Conservation (phyloP, 192 early-diverging fungal genomes). For the Coemansia sp. region DNA sequence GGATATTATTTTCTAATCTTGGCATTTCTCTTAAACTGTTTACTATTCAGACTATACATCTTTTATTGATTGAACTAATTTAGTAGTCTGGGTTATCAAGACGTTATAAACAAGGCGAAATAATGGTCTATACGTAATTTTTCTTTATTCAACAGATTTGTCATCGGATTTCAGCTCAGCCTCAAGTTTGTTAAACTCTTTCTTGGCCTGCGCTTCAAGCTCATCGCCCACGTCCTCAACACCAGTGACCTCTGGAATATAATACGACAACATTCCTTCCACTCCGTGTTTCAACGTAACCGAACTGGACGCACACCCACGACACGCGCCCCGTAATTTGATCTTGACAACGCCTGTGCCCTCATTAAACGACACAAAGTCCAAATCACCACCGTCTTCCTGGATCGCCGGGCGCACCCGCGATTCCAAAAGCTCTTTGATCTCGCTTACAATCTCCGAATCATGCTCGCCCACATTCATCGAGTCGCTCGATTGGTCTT, state of each 20-base stretch:
- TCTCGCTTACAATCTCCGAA: slow-evolving; percentile 93
- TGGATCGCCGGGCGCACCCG: slow-evolving; percentile 95
- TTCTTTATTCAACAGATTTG: background rate
- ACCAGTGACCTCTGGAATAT: slow-evolving; percentile 87
- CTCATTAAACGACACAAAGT: slow-evolving; percentile 85
- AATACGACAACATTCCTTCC: slow-evolving; percentile 99
- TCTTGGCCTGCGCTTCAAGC: slow-evolving; percentile 69
- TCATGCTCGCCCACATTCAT: slow-evolving; percentile 65
- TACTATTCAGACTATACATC: no score
- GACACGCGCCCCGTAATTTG: slow-evolving; percentile 91
- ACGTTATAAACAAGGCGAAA: background rate
- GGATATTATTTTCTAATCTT: slow-evolving; percentile 61
- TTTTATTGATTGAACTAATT: no score
- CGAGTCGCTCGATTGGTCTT: slow-evolving; percentile 29
- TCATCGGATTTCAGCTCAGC: slow-evolving; percentile 13
- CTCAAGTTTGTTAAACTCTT: slow-evolving; percentile 93
- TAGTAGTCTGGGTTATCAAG: background rate
- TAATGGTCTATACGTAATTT: background rate
- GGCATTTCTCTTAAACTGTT: no score
- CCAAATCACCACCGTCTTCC: slow-evolving; percentile 98
- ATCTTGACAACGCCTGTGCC: slow-evolving; percentile 84
- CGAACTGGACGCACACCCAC: slow-evolving; percentile 84
- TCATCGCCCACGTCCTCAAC: slow-evolving; percentile 91
- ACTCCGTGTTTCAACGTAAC: slow-evolving; percentile 98
- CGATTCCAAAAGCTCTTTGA: slow-evolving; percentile 97